Evolutionary conservation across 371 early-diverging fungal genomes (phyloP).

Genomic region (Rhizopus delemar): DNA sequence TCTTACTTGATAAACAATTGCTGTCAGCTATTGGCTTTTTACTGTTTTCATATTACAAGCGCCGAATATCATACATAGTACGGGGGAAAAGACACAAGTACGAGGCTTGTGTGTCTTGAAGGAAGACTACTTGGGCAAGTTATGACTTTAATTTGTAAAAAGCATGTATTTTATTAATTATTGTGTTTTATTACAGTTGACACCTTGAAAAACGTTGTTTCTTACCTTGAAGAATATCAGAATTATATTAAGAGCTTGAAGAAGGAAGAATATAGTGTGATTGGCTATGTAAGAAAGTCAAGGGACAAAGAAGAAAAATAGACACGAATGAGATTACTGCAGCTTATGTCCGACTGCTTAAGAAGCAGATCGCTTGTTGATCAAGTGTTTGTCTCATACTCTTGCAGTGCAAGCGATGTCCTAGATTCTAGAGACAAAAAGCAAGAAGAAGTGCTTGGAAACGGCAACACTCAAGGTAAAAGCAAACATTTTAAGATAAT

Average conservation of each 20-base stretch:
- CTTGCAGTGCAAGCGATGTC: conserved; percentile 19
- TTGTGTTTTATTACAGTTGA: conserved; percentile 6
- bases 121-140: conserved; percentile 25
- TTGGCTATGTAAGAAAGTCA: conserved; percentile 28
- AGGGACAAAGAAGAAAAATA: conserved; percentile 23
- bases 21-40: no score
- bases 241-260: conserved; percentile 8
- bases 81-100: conserved; percentile 21
- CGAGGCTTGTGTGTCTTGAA: conserved; percentile 24
- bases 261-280: conserved; percentile 13
- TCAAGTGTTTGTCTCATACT: conserved; percentile 22
- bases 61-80: no score
- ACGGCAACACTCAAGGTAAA: conserved; percentile 22
- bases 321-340: conserved; percentile 22
- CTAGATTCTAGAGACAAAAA: conserved; percentile 23
- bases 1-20: no score
- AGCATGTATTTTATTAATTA: conserved; percentile 19
- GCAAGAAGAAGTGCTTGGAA: conserved; percentile 19
- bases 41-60: no score
- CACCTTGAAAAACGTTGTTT: neutral
- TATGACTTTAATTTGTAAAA: conserved; percentile 25
- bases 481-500: conserved; percentile 12
- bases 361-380: conserved; percentile 25
- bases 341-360: conserved; percentile 19
- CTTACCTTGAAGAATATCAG: conserved; percentile 11